phyloP scores from a whole-genome alignment of 2,329 filamentous ascomycete genomes.

The Fusarium nematophilum region DNA sequence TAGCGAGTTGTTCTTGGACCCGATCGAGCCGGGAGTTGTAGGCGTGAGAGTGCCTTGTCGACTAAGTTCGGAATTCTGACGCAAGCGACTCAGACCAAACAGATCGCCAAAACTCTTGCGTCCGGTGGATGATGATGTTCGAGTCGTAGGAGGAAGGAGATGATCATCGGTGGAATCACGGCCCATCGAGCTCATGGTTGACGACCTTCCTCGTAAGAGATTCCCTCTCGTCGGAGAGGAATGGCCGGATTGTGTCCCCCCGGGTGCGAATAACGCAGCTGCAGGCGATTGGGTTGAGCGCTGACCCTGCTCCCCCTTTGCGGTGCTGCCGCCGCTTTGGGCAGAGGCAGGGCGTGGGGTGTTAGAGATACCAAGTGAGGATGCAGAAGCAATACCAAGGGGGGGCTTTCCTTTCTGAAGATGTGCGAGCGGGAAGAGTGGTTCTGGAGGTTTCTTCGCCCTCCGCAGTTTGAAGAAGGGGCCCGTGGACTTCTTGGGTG shows the following conservation, averaged over 20 bases:
- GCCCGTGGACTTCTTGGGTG: slow-evolving; percentile 71
- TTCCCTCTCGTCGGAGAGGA: slow-evolving; percentile 75
- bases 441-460: slow-evolving; percentile 77
- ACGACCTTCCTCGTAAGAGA: slow-evolving; percentile 80
- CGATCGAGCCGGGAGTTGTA: slow-evolving; percentile 74
- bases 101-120: slow-evolving; percentile 94
- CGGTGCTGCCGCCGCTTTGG: slow-evolving; percentile 44
- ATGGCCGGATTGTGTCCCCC: slow-evolving; percentile 63
- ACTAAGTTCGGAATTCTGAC: slow-evolving; percentile 82
- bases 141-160: slow-evolving; percentile 72
- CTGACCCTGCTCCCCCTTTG: slow-evolving; percentile 29
- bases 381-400: slow-evolving; percentile 53
- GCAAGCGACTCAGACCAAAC: slow-evolving; percentile 80
- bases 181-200: slow-evolving; percentile 86
- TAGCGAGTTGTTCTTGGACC: slow-evolving; percentile 86
- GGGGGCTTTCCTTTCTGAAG: slow-evolving; percentile 73
- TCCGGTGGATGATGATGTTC: slow-evolving; percentile 89
- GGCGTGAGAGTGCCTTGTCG: slow-evolving; percentile 76
- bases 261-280: slow-evolving; percentile 59
- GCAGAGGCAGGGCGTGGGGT: slow-evolving; percentile 52
- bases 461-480: slow-evolving; percentile 87
- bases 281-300: slow-evolving; percentile 55
- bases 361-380: slow-evolving; percentile 52
- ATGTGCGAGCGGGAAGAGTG: slow-evolving; percentile 86
- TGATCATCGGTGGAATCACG: slow-evolving; percentile 78